Evolutionary conservation across 768 basidiomycete genomes (phyloP).

Genomic region (Trametes elegans): DNA sequence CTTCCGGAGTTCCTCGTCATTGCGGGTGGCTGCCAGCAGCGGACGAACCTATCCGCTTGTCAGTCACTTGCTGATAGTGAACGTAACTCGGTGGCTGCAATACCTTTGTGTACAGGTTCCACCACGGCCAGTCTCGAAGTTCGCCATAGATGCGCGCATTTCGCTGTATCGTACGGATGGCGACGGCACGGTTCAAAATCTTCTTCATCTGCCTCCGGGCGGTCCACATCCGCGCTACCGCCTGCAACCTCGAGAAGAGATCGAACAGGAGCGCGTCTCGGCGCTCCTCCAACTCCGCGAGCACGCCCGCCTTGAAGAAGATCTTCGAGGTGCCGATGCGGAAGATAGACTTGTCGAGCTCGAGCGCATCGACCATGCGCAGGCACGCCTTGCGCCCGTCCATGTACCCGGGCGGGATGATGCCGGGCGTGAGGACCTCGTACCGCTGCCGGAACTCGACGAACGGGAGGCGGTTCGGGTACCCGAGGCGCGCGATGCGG

Average conservation of each 20-base stretch:
- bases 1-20: slow-evolving; percentile 85
- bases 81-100: slow-evolving; percentile 5
- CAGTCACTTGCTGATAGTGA: neutral
- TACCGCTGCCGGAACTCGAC: slow-evolving; percentile 97
- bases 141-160: slow-evolving; percentile 92
- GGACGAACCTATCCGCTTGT: slow-evolving; percentile 68
- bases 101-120: slow-evolving; percentile 97
- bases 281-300: slow-evolving; percentile 94
- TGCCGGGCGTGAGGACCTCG: slow-evolving; percentile 90
- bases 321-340: slow-evolving; percentile 96
- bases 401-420: slow-evolving; percentile 95
- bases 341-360: slow-evolving; percentile 81
- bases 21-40: slow-evolving; percentile 85
- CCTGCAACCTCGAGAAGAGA: slow-evolving; percentile 86
- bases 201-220: slow-evolving; percentile 92
- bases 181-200: slow-evolving; percentile 87
- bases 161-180: slow-evolving; percentile 88
- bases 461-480: slow-evolving; percentile 95
- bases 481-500: slow-evolving; percentile 94
- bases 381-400: slow-evolving; percentile 94
- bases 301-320: slow-evolving; percentile 97
- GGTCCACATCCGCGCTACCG: slow-evolving; percentile 80
- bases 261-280: slow-evolving; percentile 86
- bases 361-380: slow-evolving; percentile 85
- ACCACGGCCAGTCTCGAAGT: slow-evolving; percentile 97